Percentiles rank a stretch among this genome's conserved stretches.
Conservation (phyloP, 805 yeast genomes). For the Trichomonascus vanleenenianus region DNA sequence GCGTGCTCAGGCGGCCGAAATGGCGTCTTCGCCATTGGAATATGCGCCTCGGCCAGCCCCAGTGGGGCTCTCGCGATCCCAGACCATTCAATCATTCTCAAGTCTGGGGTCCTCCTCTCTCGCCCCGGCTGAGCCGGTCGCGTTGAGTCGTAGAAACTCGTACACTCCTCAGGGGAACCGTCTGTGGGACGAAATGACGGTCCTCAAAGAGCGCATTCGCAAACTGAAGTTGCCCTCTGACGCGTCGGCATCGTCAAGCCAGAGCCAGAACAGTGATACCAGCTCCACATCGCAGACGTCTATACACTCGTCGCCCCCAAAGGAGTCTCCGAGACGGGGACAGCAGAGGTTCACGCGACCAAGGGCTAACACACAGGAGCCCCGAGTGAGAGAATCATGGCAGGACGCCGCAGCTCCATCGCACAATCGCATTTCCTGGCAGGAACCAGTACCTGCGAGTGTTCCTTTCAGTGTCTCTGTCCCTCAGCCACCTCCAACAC, state of each 20-base stretch:
- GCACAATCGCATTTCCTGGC: neutral
- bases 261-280: neutral
- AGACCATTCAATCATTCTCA: too few relatives aligned
- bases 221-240: neutral
- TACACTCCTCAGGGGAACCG: neutral
- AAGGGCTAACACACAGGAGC: too few relatives aligned
- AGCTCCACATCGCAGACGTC: neutral
- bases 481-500: too few relatives aligned
- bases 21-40: too few relatives aligned
- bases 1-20: too few relatives aligned
- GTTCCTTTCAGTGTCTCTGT: too few relatives aligned
- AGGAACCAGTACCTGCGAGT: slow-evolving; percentile 15
- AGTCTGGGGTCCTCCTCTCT: too few relatives aligned
- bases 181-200: slow-evolving; percentile 10
- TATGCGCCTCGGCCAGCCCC: too few relatives aligned
- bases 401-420: neutral
- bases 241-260: neutral
- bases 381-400: too few relatives aligned
- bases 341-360: neutral
- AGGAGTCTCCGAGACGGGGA: neutral
- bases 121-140: too few relatives aligned
- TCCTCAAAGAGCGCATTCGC: slow-evolving; percentile 8
- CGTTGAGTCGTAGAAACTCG: too few relatives aligned
- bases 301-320: neutral
- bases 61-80: too few relatives aligned